phyloP scores from a whole-genome alignment of 352 stramenopile species.

The Phytopythium sindhum region DNA sequence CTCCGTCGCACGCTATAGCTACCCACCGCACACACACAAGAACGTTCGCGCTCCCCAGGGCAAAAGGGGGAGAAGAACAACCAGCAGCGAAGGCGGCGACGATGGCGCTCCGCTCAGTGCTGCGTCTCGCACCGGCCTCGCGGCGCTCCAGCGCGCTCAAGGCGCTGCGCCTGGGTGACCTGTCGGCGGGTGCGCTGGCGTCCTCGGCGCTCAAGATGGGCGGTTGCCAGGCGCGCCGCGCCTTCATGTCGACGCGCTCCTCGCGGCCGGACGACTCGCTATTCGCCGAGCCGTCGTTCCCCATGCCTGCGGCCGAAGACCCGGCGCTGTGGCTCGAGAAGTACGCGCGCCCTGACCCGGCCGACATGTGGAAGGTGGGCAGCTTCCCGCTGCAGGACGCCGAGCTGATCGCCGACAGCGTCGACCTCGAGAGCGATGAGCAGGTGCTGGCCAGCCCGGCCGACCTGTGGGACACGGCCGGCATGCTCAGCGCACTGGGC shows the following conservation, averaged over 20 bases:
- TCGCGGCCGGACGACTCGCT: slow-evolving; percentile 33
- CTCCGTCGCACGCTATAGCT: no score
- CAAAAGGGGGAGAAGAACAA: not conserved
- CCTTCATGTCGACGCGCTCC: slow-evolving; percentile 67
- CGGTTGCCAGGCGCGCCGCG: slow-evolving; percentile 21
- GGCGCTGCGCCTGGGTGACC: not conserved
- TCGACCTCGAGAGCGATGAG: slow-evolving; percentile 13
- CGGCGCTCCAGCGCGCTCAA: slow-evolving; percentile 6
- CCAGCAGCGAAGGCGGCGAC: slow-evolving; percentile 9
- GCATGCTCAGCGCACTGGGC: slow-evolving; percentile 73
- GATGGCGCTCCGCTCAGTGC: slow-evolving; percentile 19
- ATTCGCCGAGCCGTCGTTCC: slow-evolving; percentile 69
- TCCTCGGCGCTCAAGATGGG: slow-evolving; percentile 9
- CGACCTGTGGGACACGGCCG: slow-evolving; percentile 74
- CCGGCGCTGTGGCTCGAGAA: slow-evolving; percentile 50
- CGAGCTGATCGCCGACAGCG: not conserved
- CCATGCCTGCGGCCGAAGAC: slow-evolving; percentile 48
- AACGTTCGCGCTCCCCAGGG: not conserved
- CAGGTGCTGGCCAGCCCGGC: slow-evolving; percentile 36
- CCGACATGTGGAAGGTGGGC: slow-evolving; percentile 75
- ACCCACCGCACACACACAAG: not conserved
- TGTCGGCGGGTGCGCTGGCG: slow-evolving; percentile 7
- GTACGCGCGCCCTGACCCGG: slow-evolving; percentile 55
- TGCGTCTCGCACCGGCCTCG: slow-evolving; percentile 12
- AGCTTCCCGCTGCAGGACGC: slow-evolving; percentile 56